Evolutionary conservation across 83 land plant genomes (phyloP).

Genomic region (Isoetes engelmannii): DNA sequence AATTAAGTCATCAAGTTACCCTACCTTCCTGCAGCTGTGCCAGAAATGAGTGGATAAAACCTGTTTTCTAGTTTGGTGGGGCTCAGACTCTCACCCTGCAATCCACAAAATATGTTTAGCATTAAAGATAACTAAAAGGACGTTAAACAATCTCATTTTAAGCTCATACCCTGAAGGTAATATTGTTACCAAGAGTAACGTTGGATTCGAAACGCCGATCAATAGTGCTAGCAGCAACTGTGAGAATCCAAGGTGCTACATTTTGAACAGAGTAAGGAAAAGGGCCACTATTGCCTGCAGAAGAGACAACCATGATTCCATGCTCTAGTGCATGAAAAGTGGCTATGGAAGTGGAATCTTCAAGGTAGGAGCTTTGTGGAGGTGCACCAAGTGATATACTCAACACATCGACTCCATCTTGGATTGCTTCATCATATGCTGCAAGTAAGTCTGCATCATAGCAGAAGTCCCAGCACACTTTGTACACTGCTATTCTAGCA

Average conservation of each 20-base stretch:
- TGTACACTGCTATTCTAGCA: conserved; percentile 47
- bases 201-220: conserved; percentile 47
- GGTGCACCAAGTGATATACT: conserved; percentile 52
- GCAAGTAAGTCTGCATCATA: conserved; percentile 39
- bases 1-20: too few species aligned
- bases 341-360: conserved; percentile 61
- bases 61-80: too few species aligned
- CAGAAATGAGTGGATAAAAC: too few species aligned
- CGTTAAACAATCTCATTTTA: not conserved
- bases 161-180: conserved; percentile 28
- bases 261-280: conserved; percentile 41
- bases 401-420: conserved; percentile 58
- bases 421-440: conserved; percentile 51
- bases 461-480: conserved; percentile 46
- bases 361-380: conserved; percentile 23
- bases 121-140: not conserved
- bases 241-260: conserved; percentile 59
- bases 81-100: too few species aligned
- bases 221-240: conserved; percentile 61
- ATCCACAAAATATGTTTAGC: too few species aligned
- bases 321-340: conserved; percentile 50
- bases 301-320: conserved; percentile 47
- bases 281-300: conserved; percentile 66
- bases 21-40: too few species aligned
- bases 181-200: conserved; percentile 45